Evolutionary conservation across 306 rosid genomes (phyloP), one percentile per base, ranked within the genome.

Genomic region (Macrotyloma uniflorum): DNA sequence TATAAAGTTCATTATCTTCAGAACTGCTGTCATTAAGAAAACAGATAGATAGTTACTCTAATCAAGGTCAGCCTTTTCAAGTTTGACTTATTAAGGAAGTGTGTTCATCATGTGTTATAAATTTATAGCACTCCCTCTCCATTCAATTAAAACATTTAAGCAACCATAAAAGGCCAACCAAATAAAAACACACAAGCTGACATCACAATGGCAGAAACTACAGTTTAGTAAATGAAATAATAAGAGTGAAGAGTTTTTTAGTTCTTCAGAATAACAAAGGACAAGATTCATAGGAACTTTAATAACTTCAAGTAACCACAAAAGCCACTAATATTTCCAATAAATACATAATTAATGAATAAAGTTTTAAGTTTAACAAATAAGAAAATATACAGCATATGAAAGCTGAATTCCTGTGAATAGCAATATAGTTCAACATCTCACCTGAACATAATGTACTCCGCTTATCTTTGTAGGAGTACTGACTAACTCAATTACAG

Each of bases 401-500:
- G 55, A 63, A 77, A 67, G 70, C 57, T 20, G 65, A 67, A 67
- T 74, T 76, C 50, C 72, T 50, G 22, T 22, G 58, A 67, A 54
- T 46, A 72, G 73, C 54, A 57, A 33, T 57, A 59, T 14, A 36
- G 74, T 65, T 71, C 77, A 76, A 69, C 19, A 68, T 53, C 88
- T 85, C 79, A 94, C 98, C 96, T 89, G 97, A 73, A 94, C 90
- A 75, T 94, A 94, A 86, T 92, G 97, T 80, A 94, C 97, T 6
- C 97, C 97, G n/a, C 82, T 89, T 86, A 94, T 92, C 92, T 92
- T 94, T 75, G 97, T 92, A 15, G 89, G 97, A 0, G 92, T 88
- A 79, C 90, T 94, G 79, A 91, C 85, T 81, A 94, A 87, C 84
- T 92, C 97, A 36, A 94, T 90, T 62, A 94, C 45, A 70, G 97